phyloP scores from a whole-genome alignment of 768 basidiomycete species.

The Amanita molliuscula region DNA sequence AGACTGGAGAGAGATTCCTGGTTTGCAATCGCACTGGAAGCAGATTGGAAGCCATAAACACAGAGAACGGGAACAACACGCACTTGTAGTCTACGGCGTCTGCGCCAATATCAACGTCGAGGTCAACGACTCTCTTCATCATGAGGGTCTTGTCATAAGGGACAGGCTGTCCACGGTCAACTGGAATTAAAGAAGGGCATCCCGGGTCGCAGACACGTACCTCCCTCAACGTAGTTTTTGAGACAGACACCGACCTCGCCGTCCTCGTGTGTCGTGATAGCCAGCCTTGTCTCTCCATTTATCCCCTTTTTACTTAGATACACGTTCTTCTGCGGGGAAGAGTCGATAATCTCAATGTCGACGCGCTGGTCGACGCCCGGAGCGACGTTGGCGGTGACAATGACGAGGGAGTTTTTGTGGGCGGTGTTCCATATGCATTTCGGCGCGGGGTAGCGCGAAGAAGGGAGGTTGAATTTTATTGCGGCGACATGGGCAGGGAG shows the following conservation, averaged over 20 bases:
- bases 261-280: constrained; percentile 87
- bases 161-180: constrained; percentile 27
- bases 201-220: constrained; percentile 33
- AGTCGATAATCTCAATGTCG: constrained; percentile 93
- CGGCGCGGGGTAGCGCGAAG: constrained; percentile 58
- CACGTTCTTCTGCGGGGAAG: constrained; percentile 72
- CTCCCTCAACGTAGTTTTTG: constrained; percentile 64
- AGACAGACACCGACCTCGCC: constrained; percentile 97
- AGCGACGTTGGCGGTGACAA: constrained; percentile 91
- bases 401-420: constrained; percentile 78
- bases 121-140: constrained; percentile 65
- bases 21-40: constrained; percentile 86
- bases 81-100: constrained; percentile 99
- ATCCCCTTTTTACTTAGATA: constrained; percentile 86
- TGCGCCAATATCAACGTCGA: constrained; percentile 96
- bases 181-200: neutral
- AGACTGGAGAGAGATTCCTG: constrained; percentile 93
- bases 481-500: constrained; percentile 27
- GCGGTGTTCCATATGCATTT: constrained; percentile 97
- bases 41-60: neutral
- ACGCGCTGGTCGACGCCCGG: constrained; percentile 68
- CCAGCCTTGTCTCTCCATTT: constrained; percentile 84
- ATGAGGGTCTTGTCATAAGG: constrained; percentile 35
- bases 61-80: constrained; percentile 16
- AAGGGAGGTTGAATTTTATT: constrained; percentile 79